Percentiles rank a stretch among this genome's conserved stretches.
These are phyloP conservation scores for Colletotrichum chlorophyti DNA, from an alignment of 2,329 filamentous ascomycete species.

Conservation along the genomic window DNA sequence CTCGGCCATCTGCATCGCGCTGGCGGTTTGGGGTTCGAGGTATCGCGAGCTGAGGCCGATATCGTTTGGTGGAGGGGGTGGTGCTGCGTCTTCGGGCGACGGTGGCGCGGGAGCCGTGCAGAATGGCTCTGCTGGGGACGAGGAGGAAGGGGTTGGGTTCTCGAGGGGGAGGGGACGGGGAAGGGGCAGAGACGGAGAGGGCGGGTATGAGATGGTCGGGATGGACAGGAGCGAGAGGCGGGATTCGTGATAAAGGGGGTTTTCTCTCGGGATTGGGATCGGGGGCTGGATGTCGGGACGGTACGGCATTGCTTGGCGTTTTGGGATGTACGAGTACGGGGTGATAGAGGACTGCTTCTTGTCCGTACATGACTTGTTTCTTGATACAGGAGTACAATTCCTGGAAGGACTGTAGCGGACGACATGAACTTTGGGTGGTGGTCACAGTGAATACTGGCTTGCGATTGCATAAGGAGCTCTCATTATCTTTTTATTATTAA, in stretches of 20 bases:
- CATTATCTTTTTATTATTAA: too few relatives aligned
- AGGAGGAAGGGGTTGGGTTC: constrained; percentile 58
- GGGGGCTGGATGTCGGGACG: neutral
- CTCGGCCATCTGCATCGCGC: constrained; percentile 53
- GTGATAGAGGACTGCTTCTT: neutral
- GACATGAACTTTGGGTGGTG: too few relatives aligned
- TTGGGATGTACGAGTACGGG: constrained; percentile 29
- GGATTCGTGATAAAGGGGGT: constrained; percentile 28
- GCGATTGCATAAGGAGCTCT: too few relatives aligned
- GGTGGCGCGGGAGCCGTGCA: constrained; percentile 30
- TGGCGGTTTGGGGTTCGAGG: constrained; percentile 90
- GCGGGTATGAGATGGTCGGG: constrained; percentile 72
- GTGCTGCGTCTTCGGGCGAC: constrained; percentile 31
- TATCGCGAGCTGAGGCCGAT: constrained; percentile 91
- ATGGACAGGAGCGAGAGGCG: constrained; percentile 49
- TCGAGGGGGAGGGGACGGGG: constrained; percentile 57
- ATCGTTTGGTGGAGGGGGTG: constrained; percentile 72
- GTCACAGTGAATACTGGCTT: too few relatives aligned
- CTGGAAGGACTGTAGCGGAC: too few relatives aligned
- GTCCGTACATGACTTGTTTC: neutral
- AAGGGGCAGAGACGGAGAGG: constrained; percentile 59
- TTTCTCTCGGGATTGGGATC: neutral
- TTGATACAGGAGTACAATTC: neutral
- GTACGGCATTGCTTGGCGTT: constrained; percentile 42
- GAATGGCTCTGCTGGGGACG: constrained; percentile 33